These are phyloP conservation scores for Suillus variegatus DNA, from an alignment of 768 basidiomycete genomes.

Conservation along the genomic window DNA sequence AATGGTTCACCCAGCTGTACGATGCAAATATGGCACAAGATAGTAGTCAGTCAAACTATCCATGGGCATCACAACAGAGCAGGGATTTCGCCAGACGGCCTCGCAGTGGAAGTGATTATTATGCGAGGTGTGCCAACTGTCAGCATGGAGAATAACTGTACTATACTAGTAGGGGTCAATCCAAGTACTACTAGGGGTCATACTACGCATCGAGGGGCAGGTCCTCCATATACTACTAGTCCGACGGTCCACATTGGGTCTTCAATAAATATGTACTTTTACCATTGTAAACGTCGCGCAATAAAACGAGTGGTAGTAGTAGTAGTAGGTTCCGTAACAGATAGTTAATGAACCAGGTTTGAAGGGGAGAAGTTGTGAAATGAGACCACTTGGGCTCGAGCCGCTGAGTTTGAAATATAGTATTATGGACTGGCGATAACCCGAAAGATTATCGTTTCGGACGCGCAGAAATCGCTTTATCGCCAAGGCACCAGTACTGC, in stretches of 20 bases:
- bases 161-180: no score
- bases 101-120: background rate
- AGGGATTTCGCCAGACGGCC: background rate
- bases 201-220: background rate
- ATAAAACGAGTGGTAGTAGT: background rate
- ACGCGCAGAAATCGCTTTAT: conserved; percentile 1
- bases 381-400: background rate
- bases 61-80: background rate
- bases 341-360: background rate
- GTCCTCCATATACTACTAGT: background rate
- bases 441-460: background rate
- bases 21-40: background rate
- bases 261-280: background rate
- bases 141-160: background rate
- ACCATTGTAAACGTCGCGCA: background rate
- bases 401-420: background rate
- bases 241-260: background rate
- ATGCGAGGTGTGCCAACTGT: background rate
- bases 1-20: background rate
- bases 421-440: no score
- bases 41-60: background rate
- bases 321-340: background rate
- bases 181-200: no score
- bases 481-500: background rate
- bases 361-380: background rate